Base-by-base conservation (phyloP, 108 stramenopile species). In the Cylindrotheca fusiformis region DNA sequence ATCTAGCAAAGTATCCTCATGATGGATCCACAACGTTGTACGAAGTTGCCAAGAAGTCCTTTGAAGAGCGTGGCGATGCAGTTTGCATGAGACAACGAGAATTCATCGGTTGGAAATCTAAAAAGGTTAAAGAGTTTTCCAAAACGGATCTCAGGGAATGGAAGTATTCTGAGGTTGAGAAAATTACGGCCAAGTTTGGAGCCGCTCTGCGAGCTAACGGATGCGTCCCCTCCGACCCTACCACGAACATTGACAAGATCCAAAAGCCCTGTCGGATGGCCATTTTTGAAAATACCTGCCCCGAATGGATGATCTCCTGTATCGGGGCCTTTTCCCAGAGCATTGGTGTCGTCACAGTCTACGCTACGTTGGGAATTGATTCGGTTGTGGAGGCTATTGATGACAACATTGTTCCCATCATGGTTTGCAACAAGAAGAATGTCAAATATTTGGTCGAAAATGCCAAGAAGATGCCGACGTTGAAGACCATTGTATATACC, bases 261-360 rank as follows among this genome's bases (percentile, higher is more conserved):
- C 78, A 51, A 17, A 87, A 79, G 18, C 79, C 85, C 24, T 87
- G 87, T 62, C 81, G 24, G 17, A 74, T 92, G 8, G 90, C 88
- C 58, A 90, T 96, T 45, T 96, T 90, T 65, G 95, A 94, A 58
- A 91, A 94, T 55, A 96, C 95, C 32, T 90, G 86, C 56, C 66
- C 88, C 26, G 86, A 91, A 58, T 96, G 95, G 95, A 84, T 87
- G 85, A 93, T 91, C 62, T 84, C 78, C n/a, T n/a, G n/a, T n/a
- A n/a, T n/a, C n/a, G n/a, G n/a, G n/a, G n/a, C n/a, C n/a, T n/a
- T n/a, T n/a, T n/a, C n/a, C n/a, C n/a, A n/a, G n/a, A n/a, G n/a
- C n/a, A n/a, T n/a, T n/a, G n/a, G n/a, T n/a, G n/a, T n/a, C n/a
- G n/a, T n/a, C n/a, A n/a, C n/a, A n/a, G n/a, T n/a, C n/a, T n/a